Evolutionary conservation across 1,139 yeast species (phyloP).

Genomic region (Blastobotrys niveus): DNA sequence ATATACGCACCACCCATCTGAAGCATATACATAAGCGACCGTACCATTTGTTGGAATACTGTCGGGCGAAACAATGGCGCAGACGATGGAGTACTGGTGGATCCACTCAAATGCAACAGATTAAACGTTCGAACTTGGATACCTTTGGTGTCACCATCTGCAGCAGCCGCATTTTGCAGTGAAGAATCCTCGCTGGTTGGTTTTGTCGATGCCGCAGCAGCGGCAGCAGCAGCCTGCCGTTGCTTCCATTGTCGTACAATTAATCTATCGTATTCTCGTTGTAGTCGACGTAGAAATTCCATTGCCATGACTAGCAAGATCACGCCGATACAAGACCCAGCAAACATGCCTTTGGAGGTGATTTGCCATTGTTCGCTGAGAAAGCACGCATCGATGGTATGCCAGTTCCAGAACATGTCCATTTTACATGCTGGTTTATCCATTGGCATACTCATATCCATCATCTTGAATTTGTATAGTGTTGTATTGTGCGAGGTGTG

Average conservation of each 20-base stretch:
- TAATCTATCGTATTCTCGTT: constrained; percentile 50
- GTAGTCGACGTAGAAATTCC: constrained; percentile 52
- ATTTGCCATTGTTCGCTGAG: constrained; percentile 63
- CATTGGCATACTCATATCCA: constrained; percentile 2
- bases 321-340: constrained; percentile 63
- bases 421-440: constrained; percentile 1
- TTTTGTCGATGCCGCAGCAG: no score
- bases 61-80: constrained; percentile 32
- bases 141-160: no score
- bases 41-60: constrained; percentile 45
- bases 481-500: no score
- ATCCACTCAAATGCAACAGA: neutral
- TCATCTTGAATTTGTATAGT: no score
- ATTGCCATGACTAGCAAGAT: constrained; percentile 51
- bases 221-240: no score
- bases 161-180: no score
- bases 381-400: constrained; percentile 58
- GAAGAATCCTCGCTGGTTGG: constrained; percentile 4
- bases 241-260: constrained; percentile 31
- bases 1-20: constrained; percentile 62
- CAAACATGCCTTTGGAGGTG: constrained; percentile 53
- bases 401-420: constrained; percentile 52
- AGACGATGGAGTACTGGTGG: neutral
- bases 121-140: neutral
- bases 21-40: constrained; percentile 46